Evolutionary conservation across 768 basidiomycete genomes (phyloP), one percentile per base, ranked within the genome.

Genomic region (Megacollybia marginata): DNA sequence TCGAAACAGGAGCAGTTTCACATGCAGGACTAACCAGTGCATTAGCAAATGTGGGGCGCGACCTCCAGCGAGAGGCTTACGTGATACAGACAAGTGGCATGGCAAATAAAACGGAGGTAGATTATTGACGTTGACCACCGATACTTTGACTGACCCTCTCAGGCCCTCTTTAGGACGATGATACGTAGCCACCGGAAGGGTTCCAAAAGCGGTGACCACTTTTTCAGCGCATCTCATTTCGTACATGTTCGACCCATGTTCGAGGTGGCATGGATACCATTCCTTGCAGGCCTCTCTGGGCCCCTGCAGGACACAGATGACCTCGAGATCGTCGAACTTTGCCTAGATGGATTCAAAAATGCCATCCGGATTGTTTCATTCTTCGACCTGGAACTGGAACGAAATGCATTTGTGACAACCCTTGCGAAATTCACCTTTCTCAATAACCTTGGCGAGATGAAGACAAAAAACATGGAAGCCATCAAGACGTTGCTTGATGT

Each of bases 221-320:
- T 92, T 70, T 96, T 94, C 70, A 92, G 90, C 54, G 96, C 96
- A 1, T 96, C 92, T 0, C 90, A 97, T 60, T 91, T 93, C 54
- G 82, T 97, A 50, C 96, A 99, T 63, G 95, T 98, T 53, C 80
- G 84, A 34, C 95, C 96, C 16, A 99, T 99, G 96, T 96, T 99
- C 58, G 95, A 98, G 66, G 94, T 97, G 7, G 94, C 92, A 18
- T 99, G 96, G 96, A 98, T 98, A 70, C 84, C 96, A 1, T 94
- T 97, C 68, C 76, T 99, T 19, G 95, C 96, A 12, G 94, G 93
- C 10, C 73, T 98, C 28, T 98, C 96, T 9, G 91, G 83, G 0
- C 95, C 93, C 13, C 73, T 98, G 42, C 96, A 98, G 64, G 90
- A 93, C 51, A 92, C 93, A 1, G 92, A 97, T 60, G 94, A 96